Evolutionary conservation across 2,329 filamentous ascomycete species (phyloP).

Genomic region (Aspergillus costaricaensis): DNA sequence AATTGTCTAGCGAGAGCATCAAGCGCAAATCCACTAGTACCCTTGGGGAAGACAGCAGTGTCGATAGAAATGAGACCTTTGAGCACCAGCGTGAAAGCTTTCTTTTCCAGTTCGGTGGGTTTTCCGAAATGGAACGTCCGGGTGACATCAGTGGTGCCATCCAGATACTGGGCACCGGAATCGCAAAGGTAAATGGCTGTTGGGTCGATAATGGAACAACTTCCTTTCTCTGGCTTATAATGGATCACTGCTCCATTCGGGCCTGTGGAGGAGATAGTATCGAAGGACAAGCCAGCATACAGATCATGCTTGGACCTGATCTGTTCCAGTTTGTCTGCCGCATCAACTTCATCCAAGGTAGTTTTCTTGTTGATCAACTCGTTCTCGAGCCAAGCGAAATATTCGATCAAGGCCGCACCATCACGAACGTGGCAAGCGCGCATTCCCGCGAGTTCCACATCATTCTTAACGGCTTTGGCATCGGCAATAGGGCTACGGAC

Average conservation of each 20-base stretch:
- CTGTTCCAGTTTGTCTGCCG: slow-evolving; percentile 84
- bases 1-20: slow-evolving; percentile 87
- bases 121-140: slow-evolving; percentile 88
- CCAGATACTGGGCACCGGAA: slow-evolving; percentile 92
- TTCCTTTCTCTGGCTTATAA: slow-evolving; percentile 83
- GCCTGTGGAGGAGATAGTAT: slow-evolving; percentile 93
- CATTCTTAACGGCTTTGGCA: slow-evolving; percentile 92
- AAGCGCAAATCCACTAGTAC: slow-evolving; percentile 88
- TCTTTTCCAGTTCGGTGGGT: slow-evolving; percentile 79
- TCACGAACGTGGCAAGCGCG: slow-evolving; percentile 90
- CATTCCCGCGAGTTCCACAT: slow-evolving; percentile 88
- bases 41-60: slow-evolving; percentile 85
- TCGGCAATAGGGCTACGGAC: slow-evolving; percentile 83
- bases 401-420: slow-evolving; percentile 85
- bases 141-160: slow-evolving; percentile 95
- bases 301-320: slow-evolving; percentile 62
- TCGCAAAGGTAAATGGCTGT: slow-evolving; percentile 90
- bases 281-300: slow-evolving; percentile 89
- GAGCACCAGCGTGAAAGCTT: slow-evolving; percentile 88
- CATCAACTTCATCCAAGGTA: slow-evolving; percentile 81
- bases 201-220: slow-evolving; percentile 80
- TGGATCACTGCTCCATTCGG: slow-evolving; percentile 93
- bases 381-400: slow-evolving; percentile 95
- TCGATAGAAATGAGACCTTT: slow-evolving; percentile 94
- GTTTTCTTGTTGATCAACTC: slow-evolving; percentile 74